Base-by-base conservation (phyloP, 345 rosid genomes). In the Pelargonium nanum region DNA sequence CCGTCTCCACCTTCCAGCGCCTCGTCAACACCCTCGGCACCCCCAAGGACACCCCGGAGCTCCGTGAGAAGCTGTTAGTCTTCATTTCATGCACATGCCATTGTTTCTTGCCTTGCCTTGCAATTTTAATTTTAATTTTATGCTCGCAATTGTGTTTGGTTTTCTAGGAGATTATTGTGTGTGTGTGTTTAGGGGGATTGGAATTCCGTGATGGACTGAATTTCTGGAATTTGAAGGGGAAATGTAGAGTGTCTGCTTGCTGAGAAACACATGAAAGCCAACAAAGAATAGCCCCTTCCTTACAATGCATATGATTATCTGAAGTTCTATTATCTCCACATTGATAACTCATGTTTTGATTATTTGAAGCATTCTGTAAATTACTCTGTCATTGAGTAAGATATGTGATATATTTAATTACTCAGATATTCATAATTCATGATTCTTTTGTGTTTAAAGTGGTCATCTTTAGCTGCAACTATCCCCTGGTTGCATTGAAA, bases 31-130 rank as follows among this genome's bases (percentile, higher is more conserved):
- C 67, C 19, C 63, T 68, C 23, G 72, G 67, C 6, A 62, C 67
- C 53, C 58, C 58, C 26, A 63, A 68, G 67, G 72, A 68, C 57
- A 62, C 67, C 15, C 50, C 67, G 22, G 67, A 68, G 30, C 67
- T 57, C 28, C 72, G 72, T 19, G 63, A 68, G 30, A 68, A 68
- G 72, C 72, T 68, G 72, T 68, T n/a, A 50, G 72, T 62, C 20
- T 6, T 61, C 45, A 44, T 30, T 22, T 55, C 1, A 61, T 55
- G 16, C 20, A 0, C 15, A n/a, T 24, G 59, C 12, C 55, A 61
- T 9, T 23, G 20, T 19, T 30, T 40, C 15, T 6, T 19, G 5
- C 0, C 9, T 24, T 1, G 19, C n/a, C 19, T 64, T 59, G 58
- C 25, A 23, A 24, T 22, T 32, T 59, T 59, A 7, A 20, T 59